Conservation (phyloP, 805 yeast genomes). For the Teunomyces kruisii region DNA sequence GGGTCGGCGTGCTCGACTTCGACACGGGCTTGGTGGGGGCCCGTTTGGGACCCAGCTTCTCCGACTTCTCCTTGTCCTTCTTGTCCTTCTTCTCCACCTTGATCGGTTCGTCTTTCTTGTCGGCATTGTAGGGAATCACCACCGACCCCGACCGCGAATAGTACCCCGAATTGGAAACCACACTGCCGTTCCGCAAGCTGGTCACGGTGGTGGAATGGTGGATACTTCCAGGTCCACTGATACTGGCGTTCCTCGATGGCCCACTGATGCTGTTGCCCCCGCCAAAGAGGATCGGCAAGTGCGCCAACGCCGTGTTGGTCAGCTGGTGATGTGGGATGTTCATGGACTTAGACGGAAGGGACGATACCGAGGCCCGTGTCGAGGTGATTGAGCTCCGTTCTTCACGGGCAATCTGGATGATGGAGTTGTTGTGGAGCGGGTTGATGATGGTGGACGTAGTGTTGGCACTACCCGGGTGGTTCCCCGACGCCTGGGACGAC, state of each 20-base stretch:
- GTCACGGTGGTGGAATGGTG: conserved; percentile 35
- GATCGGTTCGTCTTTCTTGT: conserved; percentile 22
- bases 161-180: conserved; percentile 30
- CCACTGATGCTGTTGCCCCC: conserved; percentile 41
- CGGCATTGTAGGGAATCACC: conserved; percentile 34
- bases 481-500: conserved; percentile 13
- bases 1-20: conserved; percentile 3
- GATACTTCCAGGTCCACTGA: conserved; percentile 36
- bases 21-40: background rate
- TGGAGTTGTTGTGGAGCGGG: conserved; percentile 35
- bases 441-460: conserved; percentile 4
- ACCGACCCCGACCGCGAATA: conserved; percentile 39
- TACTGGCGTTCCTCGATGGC: conserved; percentile 37
- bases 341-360: conserved; percentile 46
- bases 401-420: conserved; percentile 41
- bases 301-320: conserved; percentile 38
- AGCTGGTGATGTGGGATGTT: conserved; percentile 47
- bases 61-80: conserved; percentile 7
- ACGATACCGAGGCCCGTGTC: conserved; percentile 38
- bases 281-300: conserved; percentile 44
- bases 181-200: conserved; percentile 42
- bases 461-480: background rate
- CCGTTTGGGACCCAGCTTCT: conserved; percentile 5
- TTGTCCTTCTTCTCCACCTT: conserved; percentile 18
- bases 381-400: conserved; percentile 37